Conservation (phyloP, 805 yeast species). For the Candida ponderosae region DNA sequence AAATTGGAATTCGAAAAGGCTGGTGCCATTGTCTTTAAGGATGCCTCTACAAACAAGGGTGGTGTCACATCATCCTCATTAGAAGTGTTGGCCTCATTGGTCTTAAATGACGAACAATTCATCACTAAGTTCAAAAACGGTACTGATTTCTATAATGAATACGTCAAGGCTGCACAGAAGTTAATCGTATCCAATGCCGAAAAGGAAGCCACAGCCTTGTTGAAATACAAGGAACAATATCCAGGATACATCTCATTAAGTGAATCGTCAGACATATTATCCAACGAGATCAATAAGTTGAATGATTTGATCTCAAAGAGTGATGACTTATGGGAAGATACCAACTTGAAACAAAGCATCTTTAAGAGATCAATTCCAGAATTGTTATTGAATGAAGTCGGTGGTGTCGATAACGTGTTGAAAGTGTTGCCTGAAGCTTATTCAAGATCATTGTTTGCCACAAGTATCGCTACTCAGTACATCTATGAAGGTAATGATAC, state of each 20-base stretch:
- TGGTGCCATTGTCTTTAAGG: constrained; percentile 84
- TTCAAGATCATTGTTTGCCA: constrained; percentile 57
- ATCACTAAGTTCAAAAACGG: constrained; percentile 61
- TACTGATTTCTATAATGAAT: constrained; percentile 74
- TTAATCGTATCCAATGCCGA: constrained; percentile 73
- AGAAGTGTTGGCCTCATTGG: constrained; percentile 90
- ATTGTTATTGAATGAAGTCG: constrained; percentile 59
- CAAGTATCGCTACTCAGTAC: constrained; percentile 18
- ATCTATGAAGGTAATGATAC: constrained; percentile 20
- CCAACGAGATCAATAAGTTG: constrained; percentile 75
- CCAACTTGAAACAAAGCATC: constrained; percentile 66
- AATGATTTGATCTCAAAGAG: constrained; percentile 81
- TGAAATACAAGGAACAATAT: constrained; percentile 53
- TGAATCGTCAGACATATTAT: constrained; percentile 73
- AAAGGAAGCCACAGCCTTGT: constrained; percentile 77
- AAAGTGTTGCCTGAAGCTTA: constrained; percentile 81
- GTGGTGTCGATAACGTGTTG: constrained; percentile 64
- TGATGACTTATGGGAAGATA: constrained; percentile 81
- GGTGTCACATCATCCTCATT: constrained; percentile 96
- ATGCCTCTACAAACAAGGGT: constrained; percentile 96
- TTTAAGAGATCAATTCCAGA: constrained; percentile 73
- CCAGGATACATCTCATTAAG: constrained; percentile 53
- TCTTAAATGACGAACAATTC: constrained; percentile 82
- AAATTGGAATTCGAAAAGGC: constrained; percentile 80
- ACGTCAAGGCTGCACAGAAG: constrained; percentile 77